phyloP scores from a whole-genome alignment of 176 grass and related monocot genomes.

The Melocanna baccifera region DNA sequence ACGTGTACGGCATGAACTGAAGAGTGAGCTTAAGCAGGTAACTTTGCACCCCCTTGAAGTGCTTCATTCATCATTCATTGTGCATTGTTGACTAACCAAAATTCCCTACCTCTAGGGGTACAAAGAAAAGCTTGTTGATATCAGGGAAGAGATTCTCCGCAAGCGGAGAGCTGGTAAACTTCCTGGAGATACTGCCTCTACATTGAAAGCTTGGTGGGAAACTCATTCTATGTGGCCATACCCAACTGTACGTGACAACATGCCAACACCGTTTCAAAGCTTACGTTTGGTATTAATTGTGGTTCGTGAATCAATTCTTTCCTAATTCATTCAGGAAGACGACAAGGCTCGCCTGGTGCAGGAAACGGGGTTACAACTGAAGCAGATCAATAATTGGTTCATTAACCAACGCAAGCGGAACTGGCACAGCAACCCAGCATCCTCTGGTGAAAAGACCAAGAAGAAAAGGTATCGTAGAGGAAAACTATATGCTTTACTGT shows the following conservation, averaged over 20 bases:
- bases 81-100: conserved; percentile 9
- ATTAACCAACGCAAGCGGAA: conserved; percentile 98
- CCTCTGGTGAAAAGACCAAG: conserved; percentile 77
- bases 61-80: not conserved
- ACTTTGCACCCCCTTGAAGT: not conserved
- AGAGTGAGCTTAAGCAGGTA: conserved; percentile 96
- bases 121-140: conserved; percentile 96
- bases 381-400: conserved; percentile 99
- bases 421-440: conserved; percentile 88
- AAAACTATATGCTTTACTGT: not conserved
- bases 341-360: conserved; percentile 87
- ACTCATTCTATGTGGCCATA: conserved; percentile 98
- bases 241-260: conserved; percentile 64
- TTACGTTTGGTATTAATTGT: conserved; percentile 16
- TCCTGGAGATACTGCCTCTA: conserved; percentile 80
- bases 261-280: not conserved
- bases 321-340: conserved; percentile 61
- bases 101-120: conserved; percentile 56
- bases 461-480: conserved; percentile 65
- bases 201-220: conserved; percentile 95
- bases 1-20: conserved; percentile 84
- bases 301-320: not conserved
- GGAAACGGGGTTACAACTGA: conserved; percentile 92
- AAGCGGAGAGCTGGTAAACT: conserved; percentile 97
- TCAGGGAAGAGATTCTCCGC: conserved; percentile 94